Conservation (phyloP, 1,139 yeast species). For the Arxiozyma bovina region DNA sequence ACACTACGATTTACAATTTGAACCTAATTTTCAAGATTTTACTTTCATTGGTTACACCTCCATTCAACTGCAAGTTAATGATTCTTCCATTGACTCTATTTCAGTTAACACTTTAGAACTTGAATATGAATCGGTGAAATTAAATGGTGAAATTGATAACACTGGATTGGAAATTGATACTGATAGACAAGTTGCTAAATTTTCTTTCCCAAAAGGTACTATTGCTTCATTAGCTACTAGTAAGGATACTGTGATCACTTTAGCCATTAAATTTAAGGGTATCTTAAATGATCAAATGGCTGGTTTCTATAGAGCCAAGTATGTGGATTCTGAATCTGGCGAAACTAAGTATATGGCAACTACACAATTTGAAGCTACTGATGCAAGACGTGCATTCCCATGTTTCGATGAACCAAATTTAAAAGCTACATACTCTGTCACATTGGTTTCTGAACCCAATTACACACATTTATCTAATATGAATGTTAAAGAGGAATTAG, state of each 20-base stretch:
- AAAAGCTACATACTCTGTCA: slow-evolving; percentile 68
- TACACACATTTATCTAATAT: slow-evolving; percentile 71
- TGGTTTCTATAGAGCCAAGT: slow-evolving; percentile 74
- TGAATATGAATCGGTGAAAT: slow-evolving; percentile 44
- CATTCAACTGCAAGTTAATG: slow-evolving; percentile 54
- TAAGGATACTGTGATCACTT: slow-evolving; percentile 29
- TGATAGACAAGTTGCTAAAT: slow-evolving; percentile 54
- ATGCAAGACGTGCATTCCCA: slow-evolving; percentile 86
- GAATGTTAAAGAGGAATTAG: slow-evolving; percentile 51
- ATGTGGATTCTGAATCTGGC: slow-evolving; percentile 43
- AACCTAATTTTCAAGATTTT: slow-evolving; percentile 61
- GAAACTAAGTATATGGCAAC: slow-evolving; percentile 59
- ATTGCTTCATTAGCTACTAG: slow-evolving; percentile 27
- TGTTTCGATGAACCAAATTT: slow-evolving; percentile 82
- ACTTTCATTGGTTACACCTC: slow-evolving; percentile 57
- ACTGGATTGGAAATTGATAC: slow-evolving; percentile 34
- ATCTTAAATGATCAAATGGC: slow-evolving; percentile 71
- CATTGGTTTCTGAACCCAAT: slow-evolving; percentile 49
- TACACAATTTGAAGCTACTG: slow-evolving; percentile 86
- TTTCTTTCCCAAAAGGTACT: slow-evolving; percentile 43
- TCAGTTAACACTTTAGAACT: slow-evolving; percentile 53
- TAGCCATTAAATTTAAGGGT: slow-evolving; percentile 56
- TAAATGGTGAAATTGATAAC: slow-evolving; percentile 32
- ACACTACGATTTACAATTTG: slow-evolving; percentile 59
- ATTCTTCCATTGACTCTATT: slow-evolving; percentile 24